Base-by-base conservation (phyloP, 768 basidiomycete species). In the Tylopilus plumbeoviolaceoides region DNA sequence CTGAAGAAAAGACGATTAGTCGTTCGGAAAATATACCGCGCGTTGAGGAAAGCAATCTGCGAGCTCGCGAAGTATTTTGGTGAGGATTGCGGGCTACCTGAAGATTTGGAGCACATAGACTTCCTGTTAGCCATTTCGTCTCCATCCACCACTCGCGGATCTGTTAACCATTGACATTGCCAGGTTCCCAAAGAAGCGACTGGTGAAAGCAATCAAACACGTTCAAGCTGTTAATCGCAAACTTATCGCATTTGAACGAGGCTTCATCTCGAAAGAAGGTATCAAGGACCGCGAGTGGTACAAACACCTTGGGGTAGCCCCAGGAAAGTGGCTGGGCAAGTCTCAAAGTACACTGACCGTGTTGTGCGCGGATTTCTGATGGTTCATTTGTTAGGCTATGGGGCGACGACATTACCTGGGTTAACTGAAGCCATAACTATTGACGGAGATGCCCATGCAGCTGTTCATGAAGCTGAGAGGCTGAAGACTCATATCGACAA, bases 241-340 rank as follows among this genome's bases (percentile, higher is more conserved):
- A 64, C 75, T 91, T 15, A 70, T 77, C 15, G 70, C 74, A 4
- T 92, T 91, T 57, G 90, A 93, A 66, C 80, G 82, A 45, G 89
- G 91, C 1, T 91, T 95, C 67, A 87, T 95, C 50, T 83, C 82
- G n/a, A 73, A 85, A 59, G 82, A 74, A 17, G 93, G 92, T 1
- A 83, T 94, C 59, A 84, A 84, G 59, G 83, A 85, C 48, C 78
- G 90, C 38, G 85, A 90, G 65, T 95, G 93, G 93, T 95, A 91
- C 66, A 84, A 77, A 59, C 87, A 94, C 69, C 77, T 94, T n/a
- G 92, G 80, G 44, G 89, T 94, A 43, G 92, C 93, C 12, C 93
- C 93, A 28, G 93, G 93, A 45, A 85, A 87, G 70, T 87, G 88
- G 85, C 79, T 87, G 38, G 87, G 88, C 89, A 59, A 60, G 78